These are phyloP conservation scores for Ceratocystis papillata DNA, from an alignment of 2,329 filamentous ascomycete species.

Conservation along the genomic window DNA sequence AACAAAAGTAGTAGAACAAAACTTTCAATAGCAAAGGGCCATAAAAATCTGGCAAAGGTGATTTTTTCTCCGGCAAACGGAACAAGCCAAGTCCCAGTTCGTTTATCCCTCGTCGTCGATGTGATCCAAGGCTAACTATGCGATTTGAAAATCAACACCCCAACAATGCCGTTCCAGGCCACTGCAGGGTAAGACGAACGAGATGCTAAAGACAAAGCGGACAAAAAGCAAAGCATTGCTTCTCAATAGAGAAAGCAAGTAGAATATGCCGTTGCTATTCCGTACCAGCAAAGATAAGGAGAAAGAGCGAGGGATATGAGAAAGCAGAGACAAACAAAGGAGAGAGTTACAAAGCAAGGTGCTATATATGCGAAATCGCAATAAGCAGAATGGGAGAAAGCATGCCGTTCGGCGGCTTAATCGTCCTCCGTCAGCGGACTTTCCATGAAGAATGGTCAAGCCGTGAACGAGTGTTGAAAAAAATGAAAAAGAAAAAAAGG, in stretches of 20 bases:
- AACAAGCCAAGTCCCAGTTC: not conserved
- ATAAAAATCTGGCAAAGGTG: not conserved
- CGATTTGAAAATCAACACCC: not conserved
- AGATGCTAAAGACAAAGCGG: not conserved
- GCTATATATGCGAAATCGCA: not conserved
- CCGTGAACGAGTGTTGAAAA: not conserved
- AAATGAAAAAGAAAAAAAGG: not conserved
- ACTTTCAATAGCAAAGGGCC: not conserved
- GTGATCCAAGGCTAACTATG: slow-evolving; percentile 4
- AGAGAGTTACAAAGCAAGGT: slow-evolving; percentile 16
- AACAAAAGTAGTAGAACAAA: slow-evolving; percentile 1
- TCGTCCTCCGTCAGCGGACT: not conserved
- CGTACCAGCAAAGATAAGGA: not conserved
- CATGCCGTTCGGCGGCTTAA: not conserved
- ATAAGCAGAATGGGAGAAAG: not conserved
- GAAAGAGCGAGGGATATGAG: not conserved
- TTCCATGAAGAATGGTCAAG: not conserved
- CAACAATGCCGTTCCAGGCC: slow-evolving; percentile 12
- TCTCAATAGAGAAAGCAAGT: not conserved
- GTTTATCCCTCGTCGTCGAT: not conserved
- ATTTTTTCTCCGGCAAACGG: not conserved
- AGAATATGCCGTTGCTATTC: not conserved
- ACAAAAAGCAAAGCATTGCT: not conserved
- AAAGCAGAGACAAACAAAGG: slow-evolving; percentile 8
- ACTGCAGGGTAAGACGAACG: not conserved